These are phyloP conservation scores for Onygenales sp. DNA, from an alignment of 2,329 filamentous ascomycete species.

Conservation along the genomic window DNA sequence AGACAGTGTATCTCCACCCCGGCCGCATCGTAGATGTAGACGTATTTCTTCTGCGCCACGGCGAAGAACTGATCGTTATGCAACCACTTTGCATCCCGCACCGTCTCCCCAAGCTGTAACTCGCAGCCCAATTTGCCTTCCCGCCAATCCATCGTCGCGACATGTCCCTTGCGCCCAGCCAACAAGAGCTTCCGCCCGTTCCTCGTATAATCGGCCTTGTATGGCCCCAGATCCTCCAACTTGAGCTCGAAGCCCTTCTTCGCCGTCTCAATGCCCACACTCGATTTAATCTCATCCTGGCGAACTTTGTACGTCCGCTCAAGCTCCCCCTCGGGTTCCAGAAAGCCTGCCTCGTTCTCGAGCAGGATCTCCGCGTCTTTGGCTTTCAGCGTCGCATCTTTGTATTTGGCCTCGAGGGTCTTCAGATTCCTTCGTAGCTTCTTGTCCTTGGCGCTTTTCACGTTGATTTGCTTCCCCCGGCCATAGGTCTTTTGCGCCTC, in stretches of 20 bases:
- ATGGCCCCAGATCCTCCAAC: conserved; percentile 73
- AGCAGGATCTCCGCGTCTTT: conserved; percentile 94
- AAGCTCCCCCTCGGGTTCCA: conserved; percentile 79
- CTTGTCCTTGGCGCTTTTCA: conserved; percentile 71
- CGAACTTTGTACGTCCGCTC: conserved; percentile 88
- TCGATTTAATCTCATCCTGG: conserved; percentile 71
- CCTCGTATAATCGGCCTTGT: conserved; percentile 77
- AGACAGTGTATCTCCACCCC: conserved; percentile 90
- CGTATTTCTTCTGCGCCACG: conserved; percentile 89
- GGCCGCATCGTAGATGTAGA: conserved; percentile 89
- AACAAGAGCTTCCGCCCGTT: conserved; percentile 81
- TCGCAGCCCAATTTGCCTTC: conserved; percentile 87
- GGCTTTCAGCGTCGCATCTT: conserved; percentile 69
- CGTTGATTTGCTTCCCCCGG: conserved; percentile 65
- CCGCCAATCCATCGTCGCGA: conserved; percentile 95
- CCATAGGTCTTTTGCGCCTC: conserved; percentile 70
- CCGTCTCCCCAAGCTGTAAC: conserved; percentile 79
- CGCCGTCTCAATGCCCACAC: conserved; percentile 71
- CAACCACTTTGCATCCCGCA: conserved; percentile 82
- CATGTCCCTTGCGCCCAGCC: conserved; percentile 83
- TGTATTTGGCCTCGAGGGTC: conserved; percentile 70
- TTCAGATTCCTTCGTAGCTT: conserved; percentile 77
- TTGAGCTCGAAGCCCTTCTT: conserved; percentile 90
- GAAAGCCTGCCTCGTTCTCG: conserved; percentile 74
- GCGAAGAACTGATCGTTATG: conserved; percentile 92